Base-by-base conservation (phyloP, 768 basidiomycete genomes). In the Naematelia aurantialba region DNA sequence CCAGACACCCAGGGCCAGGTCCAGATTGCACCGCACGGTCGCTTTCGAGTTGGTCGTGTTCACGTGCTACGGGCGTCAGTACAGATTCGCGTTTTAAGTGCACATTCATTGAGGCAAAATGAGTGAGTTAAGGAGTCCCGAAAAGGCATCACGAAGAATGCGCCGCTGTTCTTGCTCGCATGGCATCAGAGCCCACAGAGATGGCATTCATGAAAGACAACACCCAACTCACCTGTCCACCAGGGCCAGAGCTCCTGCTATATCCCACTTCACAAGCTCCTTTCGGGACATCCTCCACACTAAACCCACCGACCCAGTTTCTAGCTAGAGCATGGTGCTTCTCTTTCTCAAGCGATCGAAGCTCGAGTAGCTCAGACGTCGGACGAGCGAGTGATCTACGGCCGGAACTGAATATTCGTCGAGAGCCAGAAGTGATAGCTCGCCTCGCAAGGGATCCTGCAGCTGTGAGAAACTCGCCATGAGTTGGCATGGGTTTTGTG, bases 31-130 rank as follows among this genome's bases (percentile, higher is more conserved):
- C 14, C 72, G 51, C 11, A 77, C 21, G 5, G 66, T 65, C 13
- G 74, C 74, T 57, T 77, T 77, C 14, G 76, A 74, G 56, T 68
- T 69, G n/a, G 74, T 72, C 56, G 72, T 77, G 49, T 77, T 77
- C 22, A 77, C 76, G 60, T 77, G 74, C 76, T 77, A 42, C 53
- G 19, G 24, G n/a, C 46, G 8, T 47, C 21, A 19, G 25, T 30
- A 52, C 11, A n/a, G 3, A 12, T n/a, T 5, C 34, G 4, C 24
- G 21, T 22, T n/a, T n/a, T n/a, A n/a, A n/a, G n/a, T n/a, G n/a
- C n/a, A n/a, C n/a, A n/a, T n/a, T n/a, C n/a, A n/a, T n/a, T n/a
- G n/a, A n/a, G n/a, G n/a, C n/a, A n/a, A n/a, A n/a, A n/a, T n/a
- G n/a, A n/a, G n/a, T n/a, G n/a, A n/a, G n/a, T n/a, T n/a, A n/a